phyloP scores from a whole-genome alignment of 495 filamentous ascomycete genomes.

The Glarea lozoyensis region DNA sequence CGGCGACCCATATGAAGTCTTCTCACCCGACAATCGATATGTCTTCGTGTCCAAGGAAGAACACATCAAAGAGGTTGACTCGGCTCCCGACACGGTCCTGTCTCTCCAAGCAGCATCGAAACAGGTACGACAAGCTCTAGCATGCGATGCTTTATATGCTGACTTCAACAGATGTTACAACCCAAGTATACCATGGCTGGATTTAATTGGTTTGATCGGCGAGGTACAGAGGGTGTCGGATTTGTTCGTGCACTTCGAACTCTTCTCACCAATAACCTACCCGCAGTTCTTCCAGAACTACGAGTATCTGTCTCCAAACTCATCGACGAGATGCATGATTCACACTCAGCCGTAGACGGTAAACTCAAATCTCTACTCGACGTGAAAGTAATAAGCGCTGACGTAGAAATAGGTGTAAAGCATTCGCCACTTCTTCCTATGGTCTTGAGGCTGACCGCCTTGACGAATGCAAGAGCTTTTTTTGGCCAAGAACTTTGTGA shows the following conservation, averaged over 20 bases:
- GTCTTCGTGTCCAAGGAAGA: slow-evolving; percentile 19
- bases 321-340: not conserved
- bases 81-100: slow-evolving; percentile 18
- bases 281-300: slow-evolving; percentile 11
- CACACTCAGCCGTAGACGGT: slow-evolving; percentile 8
- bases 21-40: slow-evolving; percentile 17
- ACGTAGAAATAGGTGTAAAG: not conserved
- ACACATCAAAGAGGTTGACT: slow-evolving; percentile 22
- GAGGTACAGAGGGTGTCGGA: slow-evolving; percentile 19
- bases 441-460: not conserved
- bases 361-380: not conserved
- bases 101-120: slow-evolving; percentile 25
- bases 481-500: slow-evolving; percentile 15
- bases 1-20: slow-evolving; percentile 14
- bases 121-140: not conserved
- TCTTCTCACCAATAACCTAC: slow-evolving; percentile 21
- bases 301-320: not conserved
- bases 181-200: slow-evolving; percentile 23
- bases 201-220: slow-evolving; percentile 21
- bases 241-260: slow-evolving; percentile 23
- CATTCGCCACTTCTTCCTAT: not conserved
- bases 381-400: not conserved
- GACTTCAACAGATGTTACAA: slow-evolving; percentile 19
- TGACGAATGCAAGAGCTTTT: not conserved
- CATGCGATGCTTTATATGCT: not conserved